A percentile compares a stretch with the other conserved stretches of the same genome.
Conservation (phyloP, 192 early-diverging fungal species). For the Entomortierella beljakovae region DNA sequence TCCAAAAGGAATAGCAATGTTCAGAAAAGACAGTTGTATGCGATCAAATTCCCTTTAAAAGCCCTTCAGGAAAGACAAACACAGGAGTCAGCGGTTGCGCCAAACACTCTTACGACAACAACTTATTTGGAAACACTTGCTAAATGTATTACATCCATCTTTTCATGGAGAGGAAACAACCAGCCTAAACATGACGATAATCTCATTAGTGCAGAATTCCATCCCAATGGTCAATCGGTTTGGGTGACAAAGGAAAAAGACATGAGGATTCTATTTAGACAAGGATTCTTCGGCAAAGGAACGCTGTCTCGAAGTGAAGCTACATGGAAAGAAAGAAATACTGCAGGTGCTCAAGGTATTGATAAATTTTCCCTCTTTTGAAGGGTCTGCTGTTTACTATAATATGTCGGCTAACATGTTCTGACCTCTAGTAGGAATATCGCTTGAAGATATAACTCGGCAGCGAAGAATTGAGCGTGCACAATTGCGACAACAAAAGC, state of each 20-base stretch:
- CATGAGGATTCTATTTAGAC: slow-evolving; percentile 63
- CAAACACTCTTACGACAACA: not conserved
- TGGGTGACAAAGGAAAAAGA: slow-evolving; percentile 39
- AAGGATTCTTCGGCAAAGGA: slow-evolving; percentile 83
- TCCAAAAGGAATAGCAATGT: slow-evolving; percentile 17
- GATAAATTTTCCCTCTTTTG: not conserved
- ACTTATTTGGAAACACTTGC: slow-evolving; percentile 11
- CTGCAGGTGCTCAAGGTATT: slow-evolving; percentile 25
- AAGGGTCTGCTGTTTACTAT: too few relatives aligned
- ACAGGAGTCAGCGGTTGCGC: not conserved
- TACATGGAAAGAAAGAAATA: slow-evolving; percentile 70
- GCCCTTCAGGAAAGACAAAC: slow-evolving; percentile 10
- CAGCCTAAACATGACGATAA: not conserved
- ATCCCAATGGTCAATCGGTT: slow-evolving; percentile 21
- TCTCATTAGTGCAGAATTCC: slow-evolving; percentile 32
- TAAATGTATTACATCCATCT: not conserved
- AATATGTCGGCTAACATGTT: not conserved
- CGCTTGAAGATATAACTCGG: slow-evolving; percentile 57
- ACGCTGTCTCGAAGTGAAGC: slow-evolving; percentile 83
- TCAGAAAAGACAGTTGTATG: slow-evolving; percentile 21
- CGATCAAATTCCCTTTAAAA: slow-evolving; percentile 23
- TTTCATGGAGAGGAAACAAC: not conserved
- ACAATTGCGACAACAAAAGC: slow-evolving; percentile 17
- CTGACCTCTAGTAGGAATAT: slow-evolving; percentile 8
- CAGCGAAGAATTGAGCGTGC: slow-evolving; percentile 45